Evolutionary conservation across 352 stramenopile species (phyloP).

Genomic region (Phytopythium oedochilum): DNA sequence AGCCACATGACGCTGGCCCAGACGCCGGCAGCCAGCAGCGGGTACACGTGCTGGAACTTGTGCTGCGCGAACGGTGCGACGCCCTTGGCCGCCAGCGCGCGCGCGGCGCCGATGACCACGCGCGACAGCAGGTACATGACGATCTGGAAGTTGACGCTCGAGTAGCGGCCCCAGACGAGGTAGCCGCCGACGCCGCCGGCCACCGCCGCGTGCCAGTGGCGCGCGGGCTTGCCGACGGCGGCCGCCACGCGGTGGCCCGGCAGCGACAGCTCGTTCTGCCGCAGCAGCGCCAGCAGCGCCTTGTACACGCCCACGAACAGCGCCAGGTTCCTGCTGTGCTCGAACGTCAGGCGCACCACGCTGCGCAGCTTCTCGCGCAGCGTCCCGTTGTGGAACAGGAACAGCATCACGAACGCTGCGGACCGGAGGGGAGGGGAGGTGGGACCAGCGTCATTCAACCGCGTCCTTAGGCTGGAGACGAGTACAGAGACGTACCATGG

Average conservation of each 20-base stretch:
- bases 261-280: conserved; percentile 41
- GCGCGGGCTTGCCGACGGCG: conserved; percentile 57
- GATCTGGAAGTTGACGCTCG: conserved; percentile 88
- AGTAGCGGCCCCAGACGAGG: conserved; percentile 83
- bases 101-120: conserved; percentile 61
- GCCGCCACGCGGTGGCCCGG: conserved; percentile 22
- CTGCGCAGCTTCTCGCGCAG: conserved; percentile 70
- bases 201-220: conserved; percentile 74
- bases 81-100: conserved; percentile 56
- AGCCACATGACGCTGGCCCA: conserved; percentile 86
- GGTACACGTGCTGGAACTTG: conserved; percentile 75
- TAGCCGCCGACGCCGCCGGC: conserved; percentile 75
- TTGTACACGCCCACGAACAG: conserved; percentile 90
- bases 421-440: no score
- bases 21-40: conserved; percentile 63
- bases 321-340: conserved; percentile 86
- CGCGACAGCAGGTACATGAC: conserved; percentile 86
- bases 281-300: conserved; percentile 53
- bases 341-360: conserved; percentile 75
- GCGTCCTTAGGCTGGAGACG: no score
- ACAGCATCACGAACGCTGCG: conserved; percentile 88
- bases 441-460: no score
- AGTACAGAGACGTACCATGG: conserved; percentile 55
- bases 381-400: conserved; percentile 81
- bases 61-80: conserved; percentile 58